Evolutionary conservation across 495 filamentous ascomycete species (phyloP), one percentile per base, ranked within the genome.

Genomic region (Xylaria telfairii): DNA sequence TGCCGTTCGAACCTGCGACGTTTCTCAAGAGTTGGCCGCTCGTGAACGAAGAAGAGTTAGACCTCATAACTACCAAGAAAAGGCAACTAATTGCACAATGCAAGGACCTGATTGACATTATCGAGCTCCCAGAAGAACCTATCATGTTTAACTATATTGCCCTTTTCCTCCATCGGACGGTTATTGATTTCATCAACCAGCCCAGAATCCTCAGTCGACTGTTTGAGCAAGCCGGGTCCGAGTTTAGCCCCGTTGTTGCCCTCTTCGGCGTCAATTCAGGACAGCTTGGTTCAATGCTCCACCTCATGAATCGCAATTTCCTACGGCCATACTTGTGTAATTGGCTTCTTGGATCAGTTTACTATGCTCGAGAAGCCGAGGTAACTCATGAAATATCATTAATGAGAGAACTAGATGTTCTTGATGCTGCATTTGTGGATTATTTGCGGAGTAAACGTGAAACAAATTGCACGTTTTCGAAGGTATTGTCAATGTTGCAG

Each of bases 1-100:
- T 44, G 9, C 24, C 60, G 6, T 63, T 41, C n/a, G 24, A 63
- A 13, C 39, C 60, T 2, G 24, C 24, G 8, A 24, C 21, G 17
- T 28, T 63, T 15, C 37, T 44, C 21, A 17, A 41, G 10, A 41
- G 10, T 15, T 63, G 60, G 60, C 37, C 37, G 5, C 4, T 15
- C 24, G n/a, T 63, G 21, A 26, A 44, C 37, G 2, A 26, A 17
- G 21, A 3, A 5, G 60, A 46, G 12, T 15, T 42, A 32, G 60
- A 63, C n/a, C 34, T 41, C 37, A 41, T 63, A 26, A 63, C 34
- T 13, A 63, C 60, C 4, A 63, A 63, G 60, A 63, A 44, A 19
- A 13, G 60, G 37, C 37, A 63, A 44, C 15, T 63, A 24, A 28
- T 63, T 19, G 60, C 60, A 12, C 60, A 41, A 26, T 63, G 60